Percentiles rank a stretch among this genome's conserved stretches.
phyloP scores from a whole-genome alignment of 139 green algal species.

The Volvox africanus region DNA sequence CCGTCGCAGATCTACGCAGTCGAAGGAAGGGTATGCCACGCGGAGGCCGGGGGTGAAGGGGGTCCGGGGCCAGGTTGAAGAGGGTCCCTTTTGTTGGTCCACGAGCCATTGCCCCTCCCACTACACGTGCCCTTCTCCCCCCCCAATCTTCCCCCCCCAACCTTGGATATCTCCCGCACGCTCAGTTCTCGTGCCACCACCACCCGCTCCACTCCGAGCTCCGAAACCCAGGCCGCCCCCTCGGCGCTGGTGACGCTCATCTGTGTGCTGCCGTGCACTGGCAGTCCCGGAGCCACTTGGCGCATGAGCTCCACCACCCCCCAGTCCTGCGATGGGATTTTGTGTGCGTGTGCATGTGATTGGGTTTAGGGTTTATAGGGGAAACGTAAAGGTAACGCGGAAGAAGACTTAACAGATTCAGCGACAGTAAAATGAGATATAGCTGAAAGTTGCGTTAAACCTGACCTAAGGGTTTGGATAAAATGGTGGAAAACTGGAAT shows the following conservation, averaged over 20 bases:
- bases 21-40: neutral
- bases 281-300: constrained; percentile 73
- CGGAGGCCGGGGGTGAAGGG: neutral
- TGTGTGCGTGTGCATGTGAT: too few species aligned
- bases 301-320: constrained; percentile 77
- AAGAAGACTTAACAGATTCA: too few species aligned
- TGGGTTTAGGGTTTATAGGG: too few species aligned
- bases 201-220: constrained; percentile 76
- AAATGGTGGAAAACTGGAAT: too few species aligned
- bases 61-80: too few species aligned
- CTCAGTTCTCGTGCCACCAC: constrained; percentile 89
- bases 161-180: constrained; percentile 74
- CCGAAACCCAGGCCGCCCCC: constrained; percentile 59
- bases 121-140: neutral
- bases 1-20: constrained; percentile 36
- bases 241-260: constrained; percentile 78
- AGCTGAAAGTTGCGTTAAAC: too few species aligned
- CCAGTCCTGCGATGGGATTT: constrained; percentile 68
- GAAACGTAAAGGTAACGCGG: too few species aligned
- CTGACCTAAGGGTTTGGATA: too few species aligned
- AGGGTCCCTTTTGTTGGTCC: neutral
- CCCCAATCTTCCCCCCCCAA: neutral
- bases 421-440: too few species aligned
- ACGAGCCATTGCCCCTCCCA: neutral
- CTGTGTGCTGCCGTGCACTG: constrained; percentile 82